Evolutionary conservation across 2,329 filamentous ascomycete species (phyloP), one percentile per base, ranked within the genome.

Genomic region (Paraphoma sp.): DNA sequence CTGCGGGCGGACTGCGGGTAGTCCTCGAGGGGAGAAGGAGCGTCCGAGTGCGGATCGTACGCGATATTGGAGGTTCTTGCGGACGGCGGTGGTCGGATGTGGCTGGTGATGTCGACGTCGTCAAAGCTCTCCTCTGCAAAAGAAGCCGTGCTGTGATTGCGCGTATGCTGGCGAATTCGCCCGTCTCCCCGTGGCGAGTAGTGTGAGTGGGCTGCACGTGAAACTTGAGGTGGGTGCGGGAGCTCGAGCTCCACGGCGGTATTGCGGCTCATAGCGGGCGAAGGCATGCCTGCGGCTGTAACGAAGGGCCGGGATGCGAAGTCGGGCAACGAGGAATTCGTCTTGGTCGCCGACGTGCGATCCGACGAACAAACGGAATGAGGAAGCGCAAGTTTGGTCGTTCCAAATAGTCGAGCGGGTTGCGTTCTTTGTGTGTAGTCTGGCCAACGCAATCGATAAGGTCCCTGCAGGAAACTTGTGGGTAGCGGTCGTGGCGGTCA

Each of bases 41-140:
- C 57, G 44, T 65, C 54, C 48, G 53, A 52, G 56, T 76, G 71
- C 28, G 73, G 70, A 59, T 75, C 68, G 58, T 76, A 76, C 58
- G 73, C 69, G 46, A 71, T 75, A 16, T 63, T 52, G 14, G 63
- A 64, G 17, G 70, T 74, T 46, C 75, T 64, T 36, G 69, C 74
- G 51, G 73, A 74, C 58, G 74, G 73, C 9, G 73, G 74, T 43
- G 71, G 69, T 55, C 65, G 70, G 12, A 74, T 68, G 8, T 61
- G 50, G 42, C 66, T 64, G 44, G 64, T 56, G 49, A 74, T 67
- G 53, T 76, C 70, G 42, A 76, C 61, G 62, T 74, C 70, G 64
- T 75, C 70, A 54, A 76, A 76, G 53, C 40, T 50, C 23, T 50
- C 48, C 30, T 44, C 48, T 11, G 48, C 48, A 23, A 43, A 50